Evolutionary conservation across 805 yeast species (phyloP), one percentile per base, ranked within the genome.

Genomic region (Barnettozyma sp.): DNA sequence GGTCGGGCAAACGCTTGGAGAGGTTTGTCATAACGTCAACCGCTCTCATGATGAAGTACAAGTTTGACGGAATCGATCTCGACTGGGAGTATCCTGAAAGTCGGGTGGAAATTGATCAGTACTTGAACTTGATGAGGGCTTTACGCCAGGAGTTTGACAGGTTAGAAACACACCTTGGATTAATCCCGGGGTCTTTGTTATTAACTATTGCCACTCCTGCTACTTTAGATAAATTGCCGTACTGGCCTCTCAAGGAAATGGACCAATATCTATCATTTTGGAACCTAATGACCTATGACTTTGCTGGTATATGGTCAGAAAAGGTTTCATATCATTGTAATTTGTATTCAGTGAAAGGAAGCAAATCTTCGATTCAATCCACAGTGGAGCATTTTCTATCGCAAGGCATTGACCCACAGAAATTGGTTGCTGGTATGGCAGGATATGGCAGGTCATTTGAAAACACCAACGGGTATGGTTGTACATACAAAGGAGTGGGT

Each of bases 251-350:
- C 2, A 34, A 43, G 1, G 68, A 66, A n/a, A 68, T 90, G 70
- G 79, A 80, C 45, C 50, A 54, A 17, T 66, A 68, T 45, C 51
- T 92, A 13, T 62, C 75, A 14, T 74, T 75, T 45, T 87, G 88
- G 82, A 88, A 90, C 54, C 55, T 92, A 40, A 90, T 90, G 97
- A 76, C 92, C 14, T 90, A 92, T 56, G 97, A 92, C 55, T 82
- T 78, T 48, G 61, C 78, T 2, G 97, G 97, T 0, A 65, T 71
- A 7, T 85, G 95, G 94, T 76, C 84, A 2, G 49, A 55, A 0
- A 44, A 31, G 3, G 71, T 80, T 0, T 79, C 71, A 2, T 81
- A 73, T 51, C 96, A 85, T 41, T 75, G 92, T 4, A 85, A 86
- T 56, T 51, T 86, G 43, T 73, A 68, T 39, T 20, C 48, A 3